A percentile compares a stretch with the other conserved stretches of the same genome.
Evolutionary conservation across 169 alveolate genomes (phyloP).

Genomic region (Eimeria brunetti): DNA sequence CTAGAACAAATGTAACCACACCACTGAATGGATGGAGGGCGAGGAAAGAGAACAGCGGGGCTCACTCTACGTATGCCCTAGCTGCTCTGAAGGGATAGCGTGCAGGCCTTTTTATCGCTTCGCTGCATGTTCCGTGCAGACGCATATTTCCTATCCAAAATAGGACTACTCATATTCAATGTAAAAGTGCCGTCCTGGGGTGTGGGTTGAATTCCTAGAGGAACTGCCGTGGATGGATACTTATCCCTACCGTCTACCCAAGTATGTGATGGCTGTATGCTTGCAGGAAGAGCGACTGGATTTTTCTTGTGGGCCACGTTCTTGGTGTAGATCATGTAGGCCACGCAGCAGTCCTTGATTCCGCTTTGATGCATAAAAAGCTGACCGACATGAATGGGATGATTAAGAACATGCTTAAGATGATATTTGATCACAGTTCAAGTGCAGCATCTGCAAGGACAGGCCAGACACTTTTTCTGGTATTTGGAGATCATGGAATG

Average conservation of each 20-base stretch:
- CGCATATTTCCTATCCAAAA: not conserved
- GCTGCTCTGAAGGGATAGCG: not conserved
- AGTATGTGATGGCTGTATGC: not conserved
- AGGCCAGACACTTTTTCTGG: constrained; percentile 81
- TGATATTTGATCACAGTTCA: not conserved
- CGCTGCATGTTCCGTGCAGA: not conserved
- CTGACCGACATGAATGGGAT: constrained; percentile 58
- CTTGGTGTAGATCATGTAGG: constrained; percentile 93
- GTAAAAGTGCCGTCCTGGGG: not conserved
- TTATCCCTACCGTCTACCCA: not conserved
- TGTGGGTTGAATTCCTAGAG: not conserved
- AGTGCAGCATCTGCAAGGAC: not conserved
- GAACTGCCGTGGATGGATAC: not conserved
- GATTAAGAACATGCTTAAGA: constrained; percentile 6
- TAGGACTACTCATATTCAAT: not conserved
- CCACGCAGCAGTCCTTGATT: constrained; percentile 83
- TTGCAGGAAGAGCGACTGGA: constrained; percentile 74
- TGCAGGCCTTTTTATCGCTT: not conserved
- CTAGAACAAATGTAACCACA: no score
- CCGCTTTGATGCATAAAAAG: constrained; percentile 82
- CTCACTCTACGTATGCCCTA: not conserved
- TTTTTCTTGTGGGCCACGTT: constrained; percentile 86
- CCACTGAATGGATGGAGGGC: no score
- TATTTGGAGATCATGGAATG: constrained; percentile 92
- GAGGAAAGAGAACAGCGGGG: no score